These are phyloP conservation scores for Thraustochytrium striatum DNA, from an alignment of 352 stramenopile genomes.

Conservation along the genomic window DNA sequence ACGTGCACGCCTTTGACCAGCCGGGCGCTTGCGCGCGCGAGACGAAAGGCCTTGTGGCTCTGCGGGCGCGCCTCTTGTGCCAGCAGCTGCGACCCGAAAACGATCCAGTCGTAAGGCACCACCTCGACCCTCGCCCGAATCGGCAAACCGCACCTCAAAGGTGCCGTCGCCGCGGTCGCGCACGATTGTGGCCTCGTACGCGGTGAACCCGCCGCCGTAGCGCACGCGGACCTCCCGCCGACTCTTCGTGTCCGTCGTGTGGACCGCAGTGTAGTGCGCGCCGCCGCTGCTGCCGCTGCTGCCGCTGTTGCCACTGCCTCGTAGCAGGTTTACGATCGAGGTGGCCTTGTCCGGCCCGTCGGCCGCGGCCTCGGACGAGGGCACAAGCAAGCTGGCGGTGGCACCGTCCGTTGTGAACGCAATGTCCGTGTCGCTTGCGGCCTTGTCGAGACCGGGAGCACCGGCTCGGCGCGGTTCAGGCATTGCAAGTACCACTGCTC, in stretches of 20 bases:
- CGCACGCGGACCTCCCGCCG: neutral
- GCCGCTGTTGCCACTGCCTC: neutral
- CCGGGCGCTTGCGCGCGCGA: neutral
- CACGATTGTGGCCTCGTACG: conserved; percentile 13
- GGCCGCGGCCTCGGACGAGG: neutral
- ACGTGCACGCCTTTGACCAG: neutral
- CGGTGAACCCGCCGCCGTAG: neutral
- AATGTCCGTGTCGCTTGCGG: neutral
- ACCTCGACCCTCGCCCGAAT: neutral
- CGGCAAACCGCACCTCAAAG: conserved; percentile 8
- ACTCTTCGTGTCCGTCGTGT: neutral
- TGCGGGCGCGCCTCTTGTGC: neutral
- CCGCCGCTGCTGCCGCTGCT: neutral
- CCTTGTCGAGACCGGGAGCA: neutral
- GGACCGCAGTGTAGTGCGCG: neutral
- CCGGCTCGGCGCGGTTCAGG: conserved; percentile 17
- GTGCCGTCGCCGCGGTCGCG: neutral
- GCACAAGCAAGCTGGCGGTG: conserved; percentile 1
- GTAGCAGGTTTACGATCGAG: too few relatives aligned
- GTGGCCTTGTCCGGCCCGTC: neutral
- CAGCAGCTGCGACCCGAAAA: neutral
- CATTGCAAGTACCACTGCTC: neutral
- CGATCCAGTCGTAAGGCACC: conserved; percentile 14
- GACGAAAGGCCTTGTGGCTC: neutral
- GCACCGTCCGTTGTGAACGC: conserved; percentile 11